Base-by-base conservation (phyloP, 148 eudicot species). In the Dianthus caryophyllus region DNA sequence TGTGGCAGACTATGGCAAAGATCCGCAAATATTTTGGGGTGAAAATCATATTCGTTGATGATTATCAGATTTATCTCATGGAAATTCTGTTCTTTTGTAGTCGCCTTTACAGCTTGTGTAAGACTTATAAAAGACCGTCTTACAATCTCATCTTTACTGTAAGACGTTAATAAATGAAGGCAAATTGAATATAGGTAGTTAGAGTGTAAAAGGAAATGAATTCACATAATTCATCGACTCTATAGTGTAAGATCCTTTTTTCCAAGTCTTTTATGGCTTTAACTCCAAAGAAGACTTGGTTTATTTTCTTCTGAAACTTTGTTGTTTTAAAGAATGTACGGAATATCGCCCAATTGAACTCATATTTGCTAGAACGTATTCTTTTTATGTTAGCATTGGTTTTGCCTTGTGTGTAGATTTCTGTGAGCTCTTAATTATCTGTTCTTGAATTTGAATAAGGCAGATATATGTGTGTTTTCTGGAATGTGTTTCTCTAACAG, bases 1-100 rank as follows among this genome's bases (percentile, higher is more conserved):
- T 62, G n/a, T 70, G 65, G 54, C 85, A 90, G 98, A 79, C 78
- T 61, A 76, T 82, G 63, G 73, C 76, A 67, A 21, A 46, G 20
- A 51, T 15, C 62, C 53, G 76, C 70, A 8, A 22, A 55, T 12
- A 53, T 14, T 41, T 8, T 46, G 31, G 22, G 27, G 5, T 56
- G 2, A 44, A 26, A 47, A 15, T 31, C 33, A 10, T 33, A 1
- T 0, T n/a, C 12, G 18, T 9, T 10, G 24, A 33, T 59, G 25
- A 33, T 13, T n/a, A 33, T 59, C 15, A 59, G 1, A n/a, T 9
- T n/a, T 8, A 31, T 17, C 21, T 31, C 46, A 18, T n/a, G 43
- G 16, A 31, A n/a, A 21, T n/a, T 31, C 29, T 36, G 24, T 36
- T 36, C 46, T 59, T 59, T 24, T 31, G 14, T 36, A 36, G 1